A percentile compares a stretch with the other conserved stretches of the same genome.
phyloP scores from a whole-genome alignment of 2,329 filamentous ascomycete species.

The Pseudogymnoascus sp. region DNA sequence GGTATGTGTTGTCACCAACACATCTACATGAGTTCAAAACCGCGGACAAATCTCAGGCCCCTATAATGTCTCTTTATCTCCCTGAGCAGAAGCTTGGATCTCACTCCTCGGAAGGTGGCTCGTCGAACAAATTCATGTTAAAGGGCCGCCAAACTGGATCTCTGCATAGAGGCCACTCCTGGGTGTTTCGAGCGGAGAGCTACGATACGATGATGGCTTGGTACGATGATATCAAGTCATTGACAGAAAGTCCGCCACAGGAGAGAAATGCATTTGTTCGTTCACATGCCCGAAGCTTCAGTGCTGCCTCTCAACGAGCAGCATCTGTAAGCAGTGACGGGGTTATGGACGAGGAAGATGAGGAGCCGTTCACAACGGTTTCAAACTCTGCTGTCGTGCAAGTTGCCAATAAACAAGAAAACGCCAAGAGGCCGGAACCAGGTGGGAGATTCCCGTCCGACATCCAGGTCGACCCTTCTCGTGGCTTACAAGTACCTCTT shows the following conservation, averaged over 20 bases:
- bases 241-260: constrained; percentile 83
- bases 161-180: constrained; percentile 75
- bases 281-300: constrained; percentile 69
- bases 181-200: constrained; percentile 63
- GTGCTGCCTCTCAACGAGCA: constrained; percentile 52
- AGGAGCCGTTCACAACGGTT: constrained; percentile 51
- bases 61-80: constrained; percentile 92
- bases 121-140: constrained; percentile 94
- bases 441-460: constrained; percentile 97
- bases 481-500: constrained; percentile 70
- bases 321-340: constrained; percentile 65
- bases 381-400: constrained; percentile 48
- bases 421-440: constrained; percentile 66
- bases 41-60: constrained; percentile 83
- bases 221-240: constrained; percentile 83
- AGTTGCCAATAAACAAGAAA: constrained; percentile 41
- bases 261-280: constrained; percentile 83
- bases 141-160: constrained; percentile 90
- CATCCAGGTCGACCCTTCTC: constrained; percentile 68
- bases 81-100: constrained; percentile 93
- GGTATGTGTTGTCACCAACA: constrained; percentile 79
- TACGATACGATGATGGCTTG: constrained; percentile 96
- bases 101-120: constrained; percentile 71
- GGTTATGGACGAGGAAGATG: constrained; percentile 65
- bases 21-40: constrained; percentile 99